Percentiles rank a stretch among this genome's conserved stretches.
These are phyloP conservation scores for Colletotrichum costaricense DNA, from an alignment of 2,329 filamentous ascomycete species.

Conservation along the genomic window DNA sequence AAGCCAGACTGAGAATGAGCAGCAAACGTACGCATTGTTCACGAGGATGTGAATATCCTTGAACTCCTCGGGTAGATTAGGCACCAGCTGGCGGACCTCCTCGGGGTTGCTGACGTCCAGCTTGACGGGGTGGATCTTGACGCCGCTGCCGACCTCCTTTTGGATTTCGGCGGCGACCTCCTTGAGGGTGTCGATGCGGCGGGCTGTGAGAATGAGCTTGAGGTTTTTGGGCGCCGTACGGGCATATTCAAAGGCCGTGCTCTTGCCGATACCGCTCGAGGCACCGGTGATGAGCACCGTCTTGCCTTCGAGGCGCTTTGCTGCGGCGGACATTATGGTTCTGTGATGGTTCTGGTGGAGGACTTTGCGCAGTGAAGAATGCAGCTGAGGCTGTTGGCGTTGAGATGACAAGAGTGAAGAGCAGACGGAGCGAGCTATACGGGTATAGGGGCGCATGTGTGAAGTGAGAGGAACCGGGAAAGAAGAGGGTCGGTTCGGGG, in stretches of 20 bases:
- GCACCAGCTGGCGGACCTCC: constrained; percentile 79
- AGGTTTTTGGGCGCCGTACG: constrained; percentile 83
- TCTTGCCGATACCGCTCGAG: constrained; percentile 89
- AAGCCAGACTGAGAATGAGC: background rate
- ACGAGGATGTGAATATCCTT: constrained; percentile 88
- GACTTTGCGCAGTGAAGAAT: background rate
- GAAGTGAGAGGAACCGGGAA: background rate
- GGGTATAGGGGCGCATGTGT: constrained; percentile 18
- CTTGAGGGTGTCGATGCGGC: constrained; percentile 81
- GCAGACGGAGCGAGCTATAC: constrained; percentile 2
- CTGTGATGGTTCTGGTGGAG: constrained; percentile 15
- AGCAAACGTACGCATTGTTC: constrained; percentile 85
- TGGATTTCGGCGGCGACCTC: constrained; percentile 81
- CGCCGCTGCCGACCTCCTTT: constrained; percentile 80
- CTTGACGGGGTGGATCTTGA: constrained; percentile 84
- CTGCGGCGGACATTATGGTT: constrained; percentile 66
- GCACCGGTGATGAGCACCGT: constrained; percentile 93
- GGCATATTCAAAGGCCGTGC: constrained; percentile 91
- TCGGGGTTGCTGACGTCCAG: constrained; percentile 87
- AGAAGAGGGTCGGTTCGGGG: background rate
- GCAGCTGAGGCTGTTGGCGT: constrained; percentile 8
- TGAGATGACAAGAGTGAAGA: constrained; percentile 1
- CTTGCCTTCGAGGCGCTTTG: constrained; percentile 90
- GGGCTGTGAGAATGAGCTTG: constrained; percentile 89
- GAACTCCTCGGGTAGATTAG: constrained; percentile 81